Percentiles rank a stretch among this genome's conserved stretches.
Evolutionary conservation across 805 yeast genomes (phyloP).

Genomic region (Saturnispora silvae): DNA sequence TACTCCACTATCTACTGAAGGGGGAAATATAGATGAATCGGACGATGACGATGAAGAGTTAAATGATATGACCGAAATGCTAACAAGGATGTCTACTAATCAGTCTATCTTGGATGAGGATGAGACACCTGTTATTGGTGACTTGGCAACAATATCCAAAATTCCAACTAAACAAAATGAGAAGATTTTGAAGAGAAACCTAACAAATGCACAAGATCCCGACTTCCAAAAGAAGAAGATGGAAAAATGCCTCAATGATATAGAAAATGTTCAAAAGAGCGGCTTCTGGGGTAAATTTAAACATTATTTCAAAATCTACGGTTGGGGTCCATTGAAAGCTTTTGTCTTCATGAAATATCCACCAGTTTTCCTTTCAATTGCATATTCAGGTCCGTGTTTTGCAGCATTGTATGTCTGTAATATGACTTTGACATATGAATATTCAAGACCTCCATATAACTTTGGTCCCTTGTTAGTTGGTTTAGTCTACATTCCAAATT

Average conservation of each 20-base stretch:
- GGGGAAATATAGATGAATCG: slow-evolving; percentile 1
- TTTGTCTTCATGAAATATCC: slow-evolving; percentile 55
- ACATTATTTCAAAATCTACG: slow-evolving; percentile 33
- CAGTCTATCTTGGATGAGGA: slow-evolving; percentile 18
- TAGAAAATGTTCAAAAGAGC: slow-evolving; percentile 16
- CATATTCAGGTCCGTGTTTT: slow-evolving; percentile 63
- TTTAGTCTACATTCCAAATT: slow-evolving; percentile 71
- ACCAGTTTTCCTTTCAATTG: slow-evolving; percentile 58
- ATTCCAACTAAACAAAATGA: slow-evolving; percentile 18
- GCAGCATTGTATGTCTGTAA: slow-evolving; percentile 63
- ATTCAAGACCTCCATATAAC: slow-evolving; percentile 56
- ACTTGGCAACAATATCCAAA: slow-evolving; percentile 24
- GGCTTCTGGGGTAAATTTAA: slow-evolving; percentile 14
- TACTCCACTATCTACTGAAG: neutral
- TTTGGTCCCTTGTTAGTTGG: slow-evolving; percentile 61
- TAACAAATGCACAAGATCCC: slow-evolving; percentile 13
- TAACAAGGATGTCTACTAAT: slow-evolving; percentile 26
- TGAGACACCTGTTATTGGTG: slow-evolving; percentile 29
- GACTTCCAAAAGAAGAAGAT: slow-evolving; percentile 16
- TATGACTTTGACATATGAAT: slow-evolving; percentile 57
- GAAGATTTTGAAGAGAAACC: neutral
- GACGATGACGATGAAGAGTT: slow-evolving; percentile 13
- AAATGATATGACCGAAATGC: slow-evolving; percentile 24
- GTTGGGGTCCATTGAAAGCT: slow-evolving; percentile 52
- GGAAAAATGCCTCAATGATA: slow-evolving; percentile 11